Percentiles rank a stretch among this genome's conserved stretches.
Conservation (phyloP, 108 stramenopile genomes). For the Nannochloropsis gaditana region DNA sequence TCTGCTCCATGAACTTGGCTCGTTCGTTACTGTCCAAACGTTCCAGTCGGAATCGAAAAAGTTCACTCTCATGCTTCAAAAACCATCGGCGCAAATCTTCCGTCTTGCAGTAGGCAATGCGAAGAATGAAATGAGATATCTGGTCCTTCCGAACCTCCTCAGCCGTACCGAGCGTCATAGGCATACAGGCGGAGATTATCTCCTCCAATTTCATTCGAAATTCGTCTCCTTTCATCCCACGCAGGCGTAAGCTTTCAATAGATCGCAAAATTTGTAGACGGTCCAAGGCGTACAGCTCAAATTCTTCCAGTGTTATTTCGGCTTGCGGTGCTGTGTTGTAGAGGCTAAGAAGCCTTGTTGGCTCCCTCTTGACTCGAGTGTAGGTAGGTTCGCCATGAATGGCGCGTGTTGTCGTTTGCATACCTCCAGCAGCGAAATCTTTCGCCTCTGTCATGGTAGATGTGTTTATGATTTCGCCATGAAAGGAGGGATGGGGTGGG, state of each 20-base stretch:
- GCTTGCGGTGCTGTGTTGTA: conserved; percentile 45
- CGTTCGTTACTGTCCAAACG: conserved; percentile 43
- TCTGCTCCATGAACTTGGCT: conserved; percentile 57
- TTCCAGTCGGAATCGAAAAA: conserved; percentile 80
- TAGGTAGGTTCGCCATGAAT: neutral
- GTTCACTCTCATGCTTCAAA: conserved; percentile 56
- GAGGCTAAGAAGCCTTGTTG: conserved; percentile 37
- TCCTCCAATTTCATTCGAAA: neutral
- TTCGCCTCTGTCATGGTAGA: too few relatives aligned
- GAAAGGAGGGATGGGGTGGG: too few relatives aligned
- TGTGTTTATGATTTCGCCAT: too few relatives aligned
- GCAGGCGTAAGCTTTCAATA: conserved; percentile 76
- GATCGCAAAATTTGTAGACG: conserved; percentile 70
- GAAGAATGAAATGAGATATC: conserved; percentile 90
- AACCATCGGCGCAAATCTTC: conserved; percentile 59
- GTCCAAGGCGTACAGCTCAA: conserved; percentile 57
- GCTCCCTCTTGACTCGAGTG: conserved; percentile 7
- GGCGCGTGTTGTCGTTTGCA: conserved; percentile 11
- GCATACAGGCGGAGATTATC: neutral
- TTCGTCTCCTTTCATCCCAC: neutral
- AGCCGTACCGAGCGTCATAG: conserved; percentile 23
- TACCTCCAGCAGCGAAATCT: neutral
- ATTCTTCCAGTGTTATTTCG: conserved; percentile 59
- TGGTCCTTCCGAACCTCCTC: conserved; percentile 57
- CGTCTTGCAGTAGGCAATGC: conserved; percentile 82